Evolutionary conservation across 1,139 yeast species (phyloP).

Genomic region (Saccharomyces hybrid): DNA sequence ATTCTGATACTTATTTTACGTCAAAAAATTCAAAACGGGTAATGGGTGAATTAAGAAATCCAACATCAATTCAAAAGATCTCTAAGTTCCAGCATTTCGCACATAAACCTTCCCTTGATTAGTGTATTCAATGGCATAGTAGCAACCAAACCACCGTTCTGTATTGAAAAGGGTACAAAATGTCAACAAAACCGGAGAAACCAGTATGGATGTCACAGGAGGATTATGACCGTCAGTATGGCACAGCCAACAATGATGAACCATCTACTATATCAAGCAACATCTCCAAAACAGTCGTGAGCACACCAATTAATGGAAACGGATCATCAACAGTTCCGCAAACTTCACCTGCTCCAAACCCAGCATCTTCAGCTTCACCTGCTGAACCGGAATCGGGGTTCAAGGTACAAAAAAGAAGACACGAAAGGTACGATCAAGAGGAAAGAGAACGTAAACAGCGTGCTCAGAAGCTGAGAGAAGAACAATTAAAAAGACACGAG

Average conservation of each 20-base stretch:
- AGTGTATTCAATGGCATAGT: neutral
- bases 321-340: neutral
- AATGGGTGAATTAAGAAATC: neutral
- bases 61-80: neutral
- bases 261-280: constrained; percentile 7
- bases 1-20: neutral
- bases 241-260: constrained; percentile 7
- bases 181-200: constrained; percentile 25
- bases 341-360: constrained; percentile 4
- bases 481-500: constrained; percentile 30
- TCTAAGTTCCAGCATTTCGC: neutral
- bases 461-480: constrained; percentile 29
- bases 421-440: constrained; percentile 27
- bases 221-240: constrained; percentile 31
- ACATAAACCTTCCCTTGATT: neutral
- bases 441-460: constrained; percentile 25
- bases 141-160: neutral
- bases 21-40: neutral
- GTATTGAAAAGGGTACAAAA: neutral
- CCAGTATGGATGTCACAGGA: constrained; percentile 36
- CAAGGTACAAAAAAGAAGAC: constrained; percentile 24
- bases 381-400: constrained; percentile 5
- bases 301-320: constrained; percentile 5
- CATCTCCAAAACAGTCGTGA: constrained; percentile 3
- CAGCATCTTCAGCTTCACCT: constrained; percentile 2